These are phyloP conservation scores for Geranium rotundifolium DNA, from an alignment of 345 rosid species.

Conservation along the genomic window DNA sequence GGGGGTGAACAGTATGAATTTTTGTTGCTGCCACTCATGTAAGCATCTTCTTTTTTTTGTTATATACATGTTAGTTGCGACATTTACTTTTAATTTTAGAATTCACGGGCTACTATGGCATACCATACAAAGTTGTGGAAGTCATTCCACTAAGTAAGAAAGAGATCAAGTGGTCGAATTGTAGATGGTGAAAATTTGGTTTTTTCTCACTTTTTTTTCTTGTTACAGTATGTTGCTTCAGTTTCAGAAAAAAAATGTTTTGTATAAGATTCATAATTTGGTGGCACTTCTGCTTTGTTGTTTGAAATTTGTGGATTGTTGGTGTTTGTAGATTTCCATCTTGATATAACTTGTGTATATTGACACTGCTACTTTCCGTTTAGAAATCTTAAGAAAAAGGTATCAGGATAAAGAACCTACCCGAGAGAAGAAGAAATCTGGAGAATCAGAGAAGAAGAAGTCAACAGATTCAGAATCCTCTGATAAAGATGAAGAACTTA, in stretches of 20 bases:
- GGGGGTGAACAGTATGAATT: slow-evolving; percentile 5
- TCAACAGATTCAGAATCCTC: slow-evolving; percentile 36
- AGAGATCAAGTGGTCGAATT: slow-evolving; percentile 41
- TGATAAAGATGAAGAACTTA: slow-evolving; percentile 64
- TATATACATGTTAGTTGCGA: too few relatives aligned
- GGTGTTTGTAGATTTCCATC: slow-evolving; percentile 3
- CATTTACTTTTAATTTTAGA: slow-evolving; percentile 16
- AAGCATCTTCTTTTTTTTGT: not conserved
- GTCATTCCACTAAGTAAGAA: slow-evolving; percentile 38
- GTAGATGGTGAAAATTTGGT: slow-evolving; percentile 41
- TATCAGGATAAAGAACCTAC: slow-evolving; percentile 34
- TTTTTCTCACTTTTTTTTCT: slow-evolving; percentile 12
- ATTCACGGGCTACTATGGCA: slow-evolving; percentile 32
- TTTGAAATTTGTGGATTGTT: too few relatives aligned
- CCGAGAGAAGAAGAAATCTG: slow-evolving; percentile 53
- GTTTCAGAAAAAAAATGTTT: not conserved
- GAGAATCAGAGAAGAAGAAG: slow-evolving; percentile 44
- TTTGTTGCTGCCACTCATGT: too few relatives aligned
- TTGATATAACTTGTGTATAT: slow-evolving; percentile 2
- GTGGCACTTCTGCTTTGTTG: not conserved
- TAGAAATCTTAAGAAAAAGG: slow-evolving; percentile 39
- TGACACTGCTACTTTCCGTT: slow-evolving; percentile 7
- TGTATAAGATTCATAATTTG: too few relatives aligned
- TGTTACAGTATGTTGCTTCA: slow-evolving; percentile 3
- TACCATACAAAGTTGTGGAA: slow-evolving; percentile 41